phyloP scores from a whole-genome alignment of 345 rosid genomes.

The Arabis hirsuta region DNA sequence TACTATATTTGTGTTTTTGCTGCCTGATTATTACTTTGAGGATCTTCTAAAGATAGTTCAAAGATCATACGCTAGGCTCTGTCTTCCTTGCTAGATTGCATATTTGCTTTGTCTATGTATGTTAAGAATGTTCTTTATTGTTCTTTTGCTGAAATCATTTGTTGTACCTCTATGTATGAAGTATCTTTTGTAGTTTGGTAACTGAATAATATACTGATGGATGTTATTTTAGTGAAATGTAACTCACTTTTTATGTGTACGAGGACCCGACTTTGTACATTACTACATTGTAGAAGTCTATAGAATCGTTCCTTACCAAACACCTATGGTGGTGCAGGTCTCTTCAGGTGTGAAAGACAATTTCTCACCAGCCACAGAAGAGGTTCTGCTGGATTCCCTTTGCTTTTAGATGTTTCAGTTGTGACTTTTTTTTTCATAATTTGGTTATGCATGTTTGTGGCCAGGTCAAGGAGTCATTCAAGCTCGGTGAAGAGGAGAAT shows the following conservation, averaged over 20 bases:
- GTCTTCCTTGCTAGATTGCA: constrained; percentile 2
- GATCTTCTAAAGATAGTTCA: neutral
- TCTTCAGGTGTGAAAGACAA: constrained; percentile 78
- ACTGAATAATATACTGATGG: neutral
- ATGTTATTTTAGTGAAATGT: neutral
- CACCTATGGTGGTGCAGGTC: constrained; percentile 57
- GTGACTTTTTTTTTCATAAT: neutral
- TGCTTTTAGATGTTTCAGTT: constrained; percentile 23
- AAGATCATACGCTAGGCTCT: neutral
- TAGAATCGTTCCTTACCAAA: constrained; percentile 3
- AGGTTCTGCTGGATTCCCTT: constrained; percentile 53
- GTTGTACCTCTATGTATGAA: constrained; percentile 1
- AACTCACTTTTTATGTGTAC: neutral
- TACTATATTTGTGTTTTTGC: constrained; percentile 36
- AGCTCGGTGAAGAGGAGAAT: constrained; percentile 59
- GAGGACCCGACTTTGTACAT: constrained; percentile 11
- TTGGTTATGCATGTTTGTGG: constrained; percentile 12
- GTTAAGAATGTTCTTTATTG: neutral
- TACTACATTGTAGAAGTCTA: constrained; percentile 6
- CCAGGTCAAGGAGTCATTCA: constrained; percentile 80
- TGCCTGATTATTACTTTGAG: neutral
- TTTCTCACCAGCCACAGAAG: constrained; percentile 78
- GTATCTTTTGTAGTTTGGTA: neutral
- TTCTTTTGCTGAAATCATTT: constrained; percentile 14
- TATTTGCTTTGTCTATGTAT: neutral